phyloP scores from a whole-genome alignment of 1,284 basidiomycete genomes.

The Agaricales sp. region DNA sequence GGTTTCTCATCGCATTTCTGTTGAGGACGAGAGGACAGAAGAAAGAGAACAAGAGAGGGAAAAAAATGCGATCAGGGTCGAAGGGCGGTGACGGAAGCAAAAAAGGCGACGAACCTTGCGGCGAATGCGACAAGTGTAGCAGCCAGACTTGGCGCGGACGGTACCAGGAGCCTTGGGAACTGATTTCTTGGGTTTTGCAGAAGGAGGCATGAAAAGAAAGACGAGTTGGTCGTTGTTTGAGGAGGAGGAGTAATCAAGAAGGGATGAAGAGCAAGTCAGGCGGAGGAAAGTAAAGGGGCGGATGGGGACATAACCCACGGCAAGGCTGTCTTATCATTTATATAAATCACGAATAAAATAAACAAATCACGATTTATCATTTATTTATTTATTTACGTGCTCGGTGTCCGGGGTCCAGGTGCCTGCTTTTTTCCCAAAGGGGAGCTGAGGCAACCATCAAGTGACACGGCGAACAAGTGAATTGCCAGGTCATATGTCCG shows the following conservation, averaged over 20 bases:
- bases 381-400: neutral
- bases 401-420: neutral
- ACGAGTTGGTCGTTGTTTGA: constrained; percentile 3
- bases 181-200: constrained; percentile 28
- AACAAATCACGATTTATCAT: neutral
- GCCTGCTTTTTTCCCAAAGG: neutral
- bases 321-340: neutral
- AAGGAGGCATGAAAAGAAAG: constrained; percentile 21
- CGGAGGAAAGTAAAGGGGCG: neutral
- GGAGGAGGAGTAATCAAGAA: constrained; percentile 6
- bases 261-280: constrained; percentile 1
- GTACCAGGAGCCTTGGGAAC: constrained; percentile 33
- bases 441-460: neutral
- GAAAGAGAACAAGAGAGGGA: constrained; percentile 7
- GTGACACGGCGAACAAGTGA: neutral
- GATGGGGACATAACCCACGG: neutral
- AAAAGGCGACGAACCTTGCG: constrained; percentile 47
- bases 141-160: constrained; percentile 67
- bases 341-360: neutral
- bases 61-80: constrained; percentile 7
- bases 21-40: constrained; percentile 7
- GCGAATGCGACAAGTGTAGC: constrained; percentile 76
- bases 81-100: constrained; percentile 11
- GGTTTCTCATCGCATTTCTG: constrained; percentile 79
- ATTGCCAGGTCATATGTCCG: neutral